Evolutionary conservation across 2,329 filamentous ascomycete species (phyloP).

Genomic region (Exophiala viscosa): DNA sequence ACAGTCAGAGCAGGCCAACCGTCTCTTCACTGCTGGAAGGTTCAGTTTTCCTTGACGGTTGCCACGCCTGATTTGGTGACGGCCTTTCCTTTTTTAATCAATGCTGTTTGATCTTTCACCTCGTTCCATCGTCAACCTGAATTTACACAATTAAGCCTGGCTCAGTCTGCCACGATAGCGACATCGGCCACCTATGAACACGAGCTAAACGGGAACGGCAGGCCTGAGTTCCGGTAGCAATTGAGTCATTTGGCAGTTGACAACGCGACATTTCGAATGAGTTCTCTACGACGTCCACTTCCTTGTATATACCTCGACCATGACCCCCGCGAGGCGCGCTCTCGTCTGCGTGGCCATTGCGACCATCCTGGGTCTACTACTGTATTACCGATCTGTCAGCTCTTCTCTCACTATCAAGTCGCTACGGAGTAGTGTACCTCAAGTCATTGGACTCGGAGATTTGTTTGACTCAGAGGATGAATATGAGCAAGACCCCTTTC

Average conservation of each 20-base stretch:
- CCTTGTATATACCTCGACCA: slow-evolving; percentile 14
- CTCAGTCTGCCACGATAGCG: too few relatives aligned
- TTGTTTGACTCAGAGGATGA: slow-evolving; percentile 14
- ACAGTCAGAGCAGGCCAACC: too few relatives aligned
- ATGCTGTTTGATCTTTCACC: too few relatives aligned
- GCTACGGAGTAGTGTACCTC: slow-evolving; percentile 27
- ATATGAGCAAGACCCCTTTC: not conserved
- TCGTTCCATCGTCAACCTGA: too few relatives aligned
- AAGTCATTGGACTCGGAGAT: slow-evolving; percentile 39
- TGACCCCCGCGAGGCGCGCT: slow-evolving; percentile 18
- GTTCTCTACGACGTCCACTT: slow-evolving; percentile 4
- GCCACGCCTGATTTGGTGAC: too few relatives aligned
- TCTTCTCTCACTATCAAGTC: slow-evolving; percentile 14
- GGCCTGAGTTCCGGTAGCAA: not conserved
- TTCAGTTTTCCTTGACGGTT: too few relatives aligned
- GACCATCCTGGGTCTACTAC: slow-evolving; percentile 7
- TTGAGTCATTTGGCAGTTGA: not conserved
- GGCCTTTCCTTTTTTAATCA: too few relatives aligned
- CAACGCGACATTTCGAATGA: slow-evolving; percentile 10
- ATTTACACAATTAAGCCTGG: too few relatives aligned
- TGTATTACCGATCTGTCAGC: slow-evolving; percentile 18
- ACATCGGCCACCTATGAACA: too few relatives aligned
- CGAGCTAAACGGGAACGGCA: too few relatives aligned
- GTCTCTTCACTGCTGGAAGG: too few relatives aligned
- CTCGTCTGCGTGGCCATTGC: slow-evolving; percentile 13